Evolutionary conservation across 192 early-diverging fungal genomes (phyloP).

Genomic region (Entrophospora sp.): DNA sequence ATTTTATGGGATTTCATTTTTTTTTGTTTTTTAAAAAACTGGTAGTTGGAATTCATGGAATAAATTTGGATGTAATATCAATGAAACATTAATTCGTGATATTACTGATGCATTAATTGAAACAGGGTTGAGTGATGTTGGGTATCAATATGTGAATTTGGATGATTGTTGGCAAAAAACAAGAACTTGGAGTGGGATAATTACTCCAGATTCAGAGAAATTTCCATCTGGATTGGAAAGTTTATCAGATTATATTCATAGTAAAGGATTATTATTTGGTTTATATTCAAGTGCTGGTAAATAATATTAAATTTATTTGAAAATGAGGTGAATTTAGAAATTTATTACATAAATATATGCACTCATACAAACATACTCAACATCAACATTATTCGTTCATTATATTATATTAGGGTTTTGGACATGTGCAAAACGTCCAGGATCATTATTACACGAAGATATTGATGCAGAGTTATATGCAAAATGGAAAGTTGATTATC

Average conservation of each 20-base stretch:
- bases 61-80: slow-evolving; percentile 34
- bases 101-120: slow-evolving; percentile 39
- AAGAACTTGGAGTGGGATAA: slow-evolving; percentile 20
- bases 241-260: slow-evolving; percentile 42
- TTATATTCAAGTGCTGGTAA: slow-evolving; percentile 32
- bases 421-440: slow-evolving; percentile 45
- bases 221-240: slow-evolving; percentile 51
- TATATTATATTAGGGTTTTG: slow-evolving; percentile 7
- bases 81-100: slow-evolving; percentile 39
- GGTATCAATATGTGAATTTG: slow-evolving; percentile 49
- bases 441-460: slow-evolving; percentile 35
- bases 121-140: slow-evolving; percentile 32
- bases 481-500: slow-evolving; percentile 50
- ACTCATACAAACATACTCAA: background rate
- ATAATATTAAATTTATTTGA: slow-evolving; percentile 24
- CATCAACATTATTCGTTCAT: background rate
- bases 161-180: slow-evolving; percentile 50
- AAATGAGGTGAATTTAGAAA: background rate
- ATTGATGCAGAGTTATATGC: slow-evolving; percentile 42
- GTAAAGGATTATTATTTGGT: slow-evolving; percentile 33
- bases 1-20: too few relatives aligned
- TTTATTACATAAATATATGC: background rate
- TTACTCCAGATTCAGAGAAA: slow-evolving; percentile 28
- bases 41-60: slow-evolving; percentile 14
- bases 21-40: too few relatives aligned